These are phyloP conservation scores for Penicillium paxilli DNA, from an alignment of 495 filamentous ascomycete species.

Conservation along the genomic window DNA sequence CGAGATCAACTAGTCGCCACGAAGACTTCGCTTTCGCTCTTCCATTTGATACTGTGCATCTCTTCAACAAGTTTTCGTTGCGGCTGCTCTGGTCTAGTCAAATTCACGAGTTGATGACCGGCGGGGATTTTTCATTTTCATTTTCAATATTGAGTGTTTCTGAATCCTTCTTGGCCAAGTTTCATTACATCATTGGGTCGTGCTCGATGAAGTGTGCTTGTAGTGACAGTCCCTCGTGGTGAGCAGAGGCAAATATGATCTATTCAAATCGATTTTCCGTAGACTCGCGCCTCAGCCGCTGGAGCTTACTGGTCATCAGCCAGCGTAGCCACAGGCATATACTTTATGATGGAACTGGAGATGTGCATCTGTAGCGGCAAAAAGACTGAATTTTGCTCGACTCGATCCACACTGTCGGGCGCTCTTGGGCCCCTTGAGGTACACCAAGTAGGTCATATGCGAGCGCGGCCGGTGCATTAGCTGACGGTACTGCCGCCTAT, in stretches of 20 bases:
- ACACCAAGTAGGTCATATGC: constrained; percentile 23
- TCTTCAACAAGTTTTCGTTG: not conserved
- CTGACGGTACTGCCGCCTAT: constrained; percentile 19
- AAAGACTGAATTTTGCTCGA: constrained; percentile 11
- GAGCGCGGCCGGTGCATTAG: constrained; percentile 22
- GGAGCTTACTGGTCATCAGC: constrained; percentile 1
- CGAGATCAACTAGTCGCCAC: not conserved
- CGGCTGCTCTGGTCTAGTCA: not conserved
- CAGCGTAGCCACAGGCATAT: constrained; percentile 4
- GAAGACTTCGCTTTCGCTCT: not conserved
- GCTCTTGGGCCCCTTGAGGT: constrained; percentile 21
- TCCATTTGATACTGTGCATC: not conserved
- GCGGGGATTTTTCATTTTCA: not conserved
- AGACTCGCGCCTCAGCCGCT: constrained; percentile 18
- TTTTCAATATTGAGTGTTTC: not conserved
- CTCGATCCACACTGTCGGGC: constrained; percentile 29
- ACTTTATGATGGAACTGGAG: constrained; percentile 4
- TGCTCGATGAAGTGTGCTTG: not conserved
- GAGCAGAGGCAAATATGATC: not conserved
- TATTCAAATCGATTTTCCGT: constrained; percentile 6
- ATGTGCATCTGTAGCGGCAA: constrained; percentile 10
- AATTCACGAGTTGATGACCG: not conserved
- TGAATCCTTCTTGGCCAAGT: not conserved
- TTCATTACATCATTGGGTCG: constrained; percentile 10
- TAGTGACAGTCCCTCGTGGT: not conserved